These are phyloP conservation scores for Chrysosphaeria jannelii DNA, from an alignment of 2,329 filamentous ascomycete genomes.

Conservation along the genomic window DNA sequence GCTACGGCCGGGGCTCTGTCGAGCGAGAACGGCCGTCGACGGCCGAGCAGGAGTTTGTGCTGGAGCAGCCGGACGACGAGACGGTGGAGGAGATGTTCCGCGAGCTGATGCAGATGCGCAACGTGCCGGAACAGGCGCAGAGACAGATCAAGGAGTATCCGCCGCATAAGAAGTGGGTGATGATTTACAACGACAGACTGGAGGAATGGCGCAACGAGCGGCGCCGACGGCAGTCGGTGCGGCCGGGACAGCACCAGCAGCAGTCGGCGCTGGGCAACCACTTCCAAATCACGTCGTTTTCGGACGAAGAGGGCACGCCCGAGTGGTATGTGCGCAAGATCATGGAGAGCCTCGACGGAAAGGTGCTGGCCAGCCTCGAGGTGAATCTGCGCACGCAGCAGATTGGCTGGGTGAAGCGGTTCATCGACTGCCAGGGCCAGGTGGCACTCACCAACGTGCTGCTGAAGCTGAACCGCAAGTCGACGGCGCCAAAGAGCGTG, in stretches of 20 bases:
- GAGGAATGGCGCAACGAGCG: slow-evolving; percentile 87
- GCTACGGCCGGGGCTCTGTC: too few relatives aligned
- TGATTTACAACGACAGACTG: slow-evolving; percentile 82
- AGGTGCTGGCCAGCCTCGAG: slow-evolving; percentile 73
- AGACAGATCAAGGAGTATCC: slow-evolving; percentile 93
- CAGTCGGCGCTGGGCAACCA: too few relatives aligned
- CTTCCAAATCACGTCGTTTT: slow-evolving; percentile 40
- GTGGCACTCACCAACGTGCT: slow-evolving; percentile 85
- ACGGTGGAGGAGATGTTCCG: slow-evolving; percentile 70
- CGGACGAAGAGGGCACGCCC: slow-evolving; percentile 82
- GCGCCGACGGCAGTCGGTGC: slow-evolving; percentile 49
- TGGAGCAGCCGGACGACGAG: slow-evolving; percentile 51
- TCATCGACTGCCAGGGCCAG: slow-evolving; percentile 91
- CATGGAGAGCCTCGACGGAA: slow-evolving; percentile 75
- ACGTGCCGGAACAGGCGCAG: slow-evolving; percentile 75
- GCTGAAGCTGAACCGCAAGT: slow-evolving; percentile 74
- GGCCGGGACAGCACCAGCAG: slow-evolving; percentile 39
- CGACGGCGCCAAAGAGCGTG: slow-evolving; percentile 27
- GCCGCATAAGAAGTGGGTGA: slow-evolving; percentile 84
- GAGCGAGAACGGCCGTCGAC: too few relatives aligned
- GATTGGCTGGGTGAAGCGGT: slow-evolving; percentile 88
- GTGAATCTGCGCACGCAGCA: slow-evolving; percentile 90
- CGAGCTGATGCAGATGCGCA: slow-evolving; percentile 86
- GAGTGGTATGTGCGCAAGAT: slow-evolving; percentile 96
- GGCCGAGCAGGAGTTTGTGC: slow-evolving; percentile 21